Conservation (phyloP, 768 basidiomycete genomes). For the Melanogaster broomeanus region DNA sequence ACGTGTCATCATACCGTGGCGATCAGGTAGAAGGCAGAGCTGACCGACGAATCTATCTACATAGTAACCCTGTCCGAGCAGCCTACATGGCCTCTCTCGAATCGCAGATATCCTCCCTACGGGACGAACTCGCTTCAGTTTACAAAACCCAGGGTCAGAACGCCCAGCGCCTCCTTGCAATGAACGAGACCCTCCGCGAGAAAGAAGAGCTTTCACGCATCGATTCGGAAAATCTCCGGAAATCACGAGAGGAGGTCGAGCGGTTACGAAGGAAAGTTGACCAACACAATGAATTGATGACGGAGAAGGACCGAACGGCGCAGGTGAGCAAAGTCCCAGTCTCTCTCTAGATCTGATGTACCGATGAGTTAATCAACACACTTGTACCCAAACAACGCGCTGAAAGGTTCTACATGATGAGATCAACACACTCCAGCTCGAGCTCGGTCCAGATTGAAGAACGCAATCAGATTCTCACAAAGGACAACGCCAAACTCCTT, state of each 20-base stretch:
- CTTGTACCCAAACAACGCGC: slow-evolving; percentile 4
- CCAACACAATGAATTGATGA: slow-evolving; percentile 82
- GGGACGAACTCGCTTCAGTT: slow-evolving; percentile 89
- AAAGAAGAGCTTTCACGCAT: slow-evolving; percentile 86
- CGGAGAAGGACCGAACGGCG: slow-evolving; percentile 84
- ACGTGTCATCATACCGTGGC: slow-evolving; percentile 24
- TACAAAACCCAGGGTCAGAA: slow-evolving; percentile 98
- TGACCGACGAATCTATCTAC: background rate
- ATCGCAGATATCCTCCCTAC: slow-evolving; percentile 87
- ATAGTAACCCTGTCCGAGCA: slow-evolving; percentile 79
- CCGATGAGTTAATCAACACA: background rate
- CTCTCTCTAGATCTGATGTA: background rate
- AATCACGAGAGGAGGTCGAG: slow-evolving; percentile 73
- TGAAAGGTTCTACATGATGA: slow-evolving; percentile 90
- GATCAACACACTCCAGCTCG: slow-evolving; percentile 87
- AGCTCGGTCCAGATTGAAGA: slow-evolving; percentile 88
- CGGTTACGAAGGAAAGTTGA: slow-evolving; percentile 74
- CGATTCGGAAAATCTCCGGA: slow-evolving; percentile 78
- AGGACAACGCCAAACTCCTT: slow-evolving; percentile 92
- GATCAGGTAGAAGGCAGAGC: background rate
- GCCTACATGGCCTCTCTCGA: slow-evolving; percentile 93
- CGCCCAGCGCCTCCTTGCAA: slow-evolving; percentile 86
- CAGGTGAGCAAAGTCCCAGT: slow-evolving; percentile 53
- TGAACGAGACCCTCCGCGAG: slow-evolving; percentile 94
- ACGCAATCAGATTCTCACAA: slow-evolving; percentile 81